Percentiles rank a stretch among this genome's conserved stretches.
Evolutionary conservation across 106 monocot species (phyloP).

Genomic region (Acanthochlamys bracteata): DNA sequence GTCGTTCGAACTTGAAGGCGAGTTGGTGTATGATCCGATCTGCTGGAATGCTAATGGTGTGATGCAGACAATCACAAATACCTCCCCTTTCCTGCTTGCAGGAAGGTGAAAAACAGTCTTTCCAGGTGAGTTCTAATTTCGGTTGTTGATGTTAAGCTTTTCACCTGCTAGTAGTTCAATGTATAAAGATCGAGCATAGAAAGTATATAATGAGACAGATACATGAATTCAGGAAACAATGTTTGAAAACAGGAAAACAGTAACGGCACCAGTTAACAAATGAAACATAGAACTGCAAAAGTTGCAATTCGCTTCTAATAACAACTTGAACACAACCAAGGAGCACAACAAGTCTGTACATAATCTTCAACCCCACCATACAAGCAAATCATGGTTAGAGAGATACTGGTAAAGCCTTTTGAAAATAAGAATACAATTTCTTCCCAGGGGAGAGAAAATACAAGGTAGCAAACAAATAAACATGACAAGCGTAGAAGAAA

Average conservation of each 20-base stretch:
- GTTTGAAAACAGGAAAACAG: too few species aligned
- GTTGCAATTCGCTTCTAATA: too few species aligned
- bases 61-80: slow-evolving; percentile 6
- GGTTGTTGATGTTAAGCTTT: background rate
- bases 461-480: background rate
- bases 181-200: too few species aligned
- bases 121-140: background rate
- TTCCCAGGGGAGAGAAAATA: background rate
- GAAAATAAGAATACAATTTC: background rate
- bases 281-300: too few species aligned
- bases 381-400: too few species aligned
- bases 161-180: too few species aligned
- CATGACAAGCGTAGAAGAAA: too few species aligned
- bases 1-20: slow-evolving; percentile 4
- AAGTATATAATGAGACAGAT: too few species aligned
- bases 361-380: background rate
- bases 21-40: slow-evolving; percentile 11
- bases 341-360: background rate
- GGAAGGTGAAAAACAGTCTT: slow-evolving; percentile 1
- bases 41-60: slow-evolving; percentile 16
- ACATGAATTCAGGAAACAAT: too few species aligned
- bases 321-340: too few species aligned
- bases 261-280: too few species aligned
- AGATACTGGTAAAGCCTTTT: background rate
- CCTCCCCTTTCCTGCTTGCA: slow-evolving; percentile 13